A percentile compares a stretch with the other conserved stretches of the same genome.
These are phyloP conservation scores for Beauveria caledonica DNA, from an alignment of 2,329 filamentous ascomycete genomes.

Conservation along the genomic window DNA sequence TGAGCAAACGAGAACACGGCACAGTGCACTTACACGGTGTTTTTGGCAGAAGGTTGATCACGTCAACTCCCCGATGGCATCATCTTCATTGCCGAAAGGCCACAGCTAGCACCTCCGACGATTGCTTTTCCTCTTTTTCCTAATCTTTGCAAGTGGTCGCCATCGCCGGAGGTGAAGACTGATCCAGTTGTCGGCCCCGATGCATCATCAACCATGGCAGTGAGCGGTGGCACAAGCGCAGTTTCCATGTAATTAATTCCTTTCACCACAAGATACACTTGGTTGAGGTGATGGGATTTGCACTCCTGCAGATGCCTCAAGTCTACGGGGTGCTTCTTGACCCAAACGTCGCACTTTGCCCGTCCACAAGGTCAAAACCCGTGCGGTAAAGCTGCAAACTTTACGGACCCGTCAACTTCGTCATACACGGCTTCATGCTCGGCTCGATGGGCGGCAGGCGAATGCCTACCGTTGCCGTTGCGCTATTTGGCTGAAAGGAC, in stretches of 20 bases:
- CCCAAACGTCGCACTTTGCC: not conserved
- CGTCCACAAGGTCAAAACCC: not conserved
- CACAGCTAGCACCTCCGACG: not conserved
- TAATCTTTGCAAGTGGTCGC: not conserved
- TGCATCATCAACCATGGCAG: not conserved
- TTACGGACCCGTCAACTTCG: not conserved
- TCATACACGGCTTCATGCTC: not conserved
- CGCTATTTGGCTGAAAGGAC: not conserved
- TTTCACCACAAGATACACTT: not conserved
- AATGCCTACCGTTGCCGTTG: not conserved
- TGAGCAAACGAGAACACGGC: not conserved
- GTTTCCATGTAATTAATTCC: not conserved
- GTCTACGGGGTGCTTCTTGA: not conserved
- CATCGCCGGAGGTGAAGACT: not conserved
- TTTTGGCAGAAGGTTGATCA: not conserved
- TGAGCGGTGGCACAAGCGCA: not conserved
- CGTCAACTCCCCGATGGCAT: not conserved
- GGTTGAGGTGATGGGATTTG: not conserved
- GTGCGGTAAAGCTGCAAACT: not conserved
- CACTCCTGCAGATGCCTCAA: not conserved
- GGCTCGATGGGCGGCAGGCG: not conserved
- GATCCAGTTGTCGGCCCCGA: not conserved
- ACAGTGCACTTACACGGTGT: not conserved
- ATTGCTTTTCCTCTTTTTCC: not conserved
- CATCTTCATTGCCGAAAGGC: not conserved